Conservation (phyloP, 1,139 yeast genomes). For the Yamadazyma friedrichii region DNA sequence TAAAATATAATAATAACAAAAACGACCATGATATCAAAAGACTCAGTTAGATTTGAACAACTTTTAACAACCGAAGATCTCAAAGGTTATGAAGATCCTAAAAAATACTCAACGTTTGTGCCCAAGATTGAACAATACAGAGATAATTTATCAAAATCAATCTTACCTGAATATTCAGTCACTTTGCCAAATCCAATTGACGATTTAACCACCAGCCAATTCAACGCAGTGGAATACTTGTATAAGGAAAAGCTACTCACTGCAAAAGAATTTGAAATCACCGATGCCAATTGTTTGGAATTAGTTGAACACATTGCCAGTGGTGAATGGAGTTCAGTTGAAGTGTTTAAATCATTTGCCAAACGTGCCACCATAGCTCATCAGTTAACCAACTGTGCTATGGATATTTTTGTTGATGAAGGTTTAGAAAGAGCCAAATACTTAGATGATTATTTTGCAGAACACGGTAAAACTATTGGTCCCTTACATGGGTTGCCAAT, state of each 20-base stretch:
- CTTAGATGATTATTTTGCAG: constrained; percentile 38
- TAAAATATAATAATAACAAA: not conserved
- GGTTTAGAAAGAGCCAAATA: constrained; percentile 34
- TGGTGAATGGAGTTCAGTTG: constrained; percentile 37
- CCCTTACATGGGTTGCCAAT: constrained; percentile 59
- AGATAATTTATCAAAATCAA: constrained; percentile 34
- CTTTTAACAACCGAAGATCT: constrained; percentile 34
- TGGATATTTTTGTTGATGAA: constrained; percentile 33
- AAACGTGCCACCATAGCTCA: constrained; percentile 44
- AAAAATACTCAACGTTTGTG: constrained; percentile 32
- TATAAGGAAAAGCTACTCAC: constrained; percentile 43
- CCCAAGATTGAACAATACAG: constrained; percentile 53
- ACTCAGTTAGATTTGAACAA: constrained; percentile 13
- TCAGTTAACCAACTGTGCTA: constrained; percentile 36
- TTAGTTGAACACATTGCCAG: constrained; percentile 34
- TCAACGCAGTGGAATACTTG: constrained; percentile 47
- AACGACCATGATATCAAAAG: not conserved
- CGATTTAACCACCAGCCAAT: constrained; percentile 35
- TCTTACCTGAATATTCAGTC: constrained; percentile 40
- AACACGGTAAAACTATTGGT: constrained; percentile 62
- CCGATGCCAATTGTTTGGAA: constrained; percentile 39
- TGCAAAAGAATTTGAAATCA: constrained; percentile 44
- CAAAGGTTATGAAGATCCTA: constrained; percentile 33
- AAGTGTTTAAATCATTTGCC: constrained; percentile 50
- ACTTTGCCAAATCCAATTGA: constrained; percentile 42